Evolutionary conservation across 169 alveolate genomes (phyloP).

Genomic region (Cryptosporidium meleagridis): DNA sequence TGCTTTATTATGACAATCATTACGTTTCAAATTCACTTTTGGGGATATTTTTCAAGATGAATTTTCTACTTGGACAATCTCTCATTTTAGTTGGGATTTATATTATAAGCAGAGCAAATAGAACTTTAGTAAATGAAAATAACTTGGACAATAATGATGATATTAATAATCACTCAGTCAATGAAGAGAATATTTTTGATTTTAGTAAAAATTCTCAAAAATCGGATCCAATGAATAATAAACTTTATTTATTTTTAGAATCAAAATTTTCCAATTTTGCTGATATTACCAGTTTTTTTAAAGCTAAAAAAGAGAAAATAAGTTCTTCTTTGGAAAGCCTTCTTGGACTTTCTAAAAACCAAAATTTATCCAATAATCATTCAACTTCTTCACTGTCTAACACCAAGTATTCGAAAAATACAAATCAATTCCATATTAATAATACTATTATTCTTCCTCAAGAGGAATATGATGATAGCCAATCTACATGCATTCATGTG

Average conservation of each 20-base stretch:
- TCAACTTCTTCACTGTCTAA: neutral
- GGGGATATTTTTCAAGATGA: neutral
- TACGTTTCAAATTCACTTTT: neutral
- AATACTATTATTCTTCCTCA: slow-evolving; percentile 66
- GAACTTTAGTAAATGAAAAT: neutral
- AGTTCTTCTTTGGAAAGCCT: slow-evolving; percentile 56
- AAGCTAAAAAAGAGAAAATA: slow-evolving; percentile 22
- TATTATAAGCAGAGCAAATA: slow-evolving; percentile 39
- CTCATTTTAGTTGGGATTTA: slow-evolving; percentile 48
- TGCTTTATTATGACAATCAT: slow-evolving; percentile 32
- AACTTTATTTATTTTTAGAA: neutral
- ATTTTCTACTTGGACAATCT: slow-evolving; percentile 38
- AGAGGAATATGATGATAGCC: slow-evolving; percentile 16
- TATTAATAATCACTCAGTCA: neutral
- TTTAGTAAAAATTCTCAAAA: neutral
- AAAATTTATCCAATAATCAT: neutral
- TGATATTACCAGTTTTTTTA: neutral
- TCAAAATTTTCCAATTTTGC: neutral
- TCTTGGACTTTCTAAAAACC: slow-evolving; percentile 13
- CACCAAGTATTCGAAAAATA: neutral
- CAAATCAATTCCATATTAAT: neutral
- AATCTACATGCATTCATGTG: neutral
- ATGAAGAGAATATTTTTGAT: neutral
- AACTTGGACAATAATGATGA: neutral
- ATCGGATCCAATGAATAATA: neutral